phyloP scores from a whole-genome alignment of 306 rosid species.

The Trifolium pratense region DNA sequence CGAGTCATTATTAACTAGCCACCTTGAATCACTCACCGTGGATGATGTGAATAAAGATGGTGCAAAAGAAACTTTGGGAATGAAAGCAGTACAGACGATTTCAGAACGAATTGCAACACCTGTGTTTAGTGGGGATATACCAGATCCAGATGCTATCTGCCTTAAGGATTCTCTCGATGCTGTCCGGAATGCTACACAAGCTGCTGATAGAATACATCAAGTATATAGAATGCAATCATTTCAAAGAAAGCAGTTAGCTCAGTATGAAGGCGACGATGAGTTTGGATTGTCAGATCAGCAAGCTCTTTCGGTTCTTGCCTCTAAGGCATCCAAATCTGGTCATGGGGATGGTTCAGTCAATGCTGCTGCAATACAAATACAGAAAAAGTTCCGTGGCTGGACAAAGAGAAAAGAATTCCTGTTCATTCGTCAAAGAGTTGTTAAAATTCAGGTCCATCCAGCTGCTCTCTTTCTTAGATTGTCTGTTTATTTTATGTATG shows the following conservation, averaged over 20 bases:
- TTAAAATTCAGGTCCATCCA: constrained; percentile 77
- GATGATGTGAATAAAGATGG: constrained; percentile 54
- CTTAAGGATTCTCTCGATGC: constrained; percentile 89
- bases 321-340: constrained; percentile 58
- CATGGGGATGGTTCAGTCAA: constrained; percentile 52
- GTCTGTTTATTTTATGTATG: constrained; percentile 5
- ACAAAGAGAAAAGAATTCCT: constrained; percentile 85
- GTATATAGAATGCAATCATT: constrained; percentile 80
- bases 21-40: constrained; percentile 62
- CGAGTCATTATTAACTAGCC: constrained; percentile 70
- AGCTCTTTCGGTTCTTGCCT: constrained; percentile 60
- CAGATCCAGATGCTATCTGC: constrained; percentile 61
- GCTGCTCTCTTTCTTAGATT: constrained; percentile 28
- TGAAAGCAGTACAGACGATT: constrained; percentile 59
- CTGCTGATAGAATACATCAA: constrained; percentile 76
- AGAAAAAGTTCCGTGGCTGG: constrained; percentile 96
- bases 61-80: constrained; percentile 45
- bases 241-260: constrained; percentile 64
- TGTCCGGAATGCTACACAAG: constrained; percentile 87
- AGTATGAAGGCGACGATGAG: constrained; percentile 50
- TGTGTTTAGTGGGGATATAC: constrained; percentile 48
- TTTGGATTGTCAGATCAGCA: constrained; percentile 60
- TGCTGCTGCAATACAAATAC: constrained; percentile 78
- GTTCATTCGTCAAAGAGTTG: constrained; percentile 77
- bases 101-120: constrained; percentile 73